Evolutionary conservation across 2,329 filamentous ascomycete species (phyloP).

Genomic region (Lizonia empirigonia): DNA sequence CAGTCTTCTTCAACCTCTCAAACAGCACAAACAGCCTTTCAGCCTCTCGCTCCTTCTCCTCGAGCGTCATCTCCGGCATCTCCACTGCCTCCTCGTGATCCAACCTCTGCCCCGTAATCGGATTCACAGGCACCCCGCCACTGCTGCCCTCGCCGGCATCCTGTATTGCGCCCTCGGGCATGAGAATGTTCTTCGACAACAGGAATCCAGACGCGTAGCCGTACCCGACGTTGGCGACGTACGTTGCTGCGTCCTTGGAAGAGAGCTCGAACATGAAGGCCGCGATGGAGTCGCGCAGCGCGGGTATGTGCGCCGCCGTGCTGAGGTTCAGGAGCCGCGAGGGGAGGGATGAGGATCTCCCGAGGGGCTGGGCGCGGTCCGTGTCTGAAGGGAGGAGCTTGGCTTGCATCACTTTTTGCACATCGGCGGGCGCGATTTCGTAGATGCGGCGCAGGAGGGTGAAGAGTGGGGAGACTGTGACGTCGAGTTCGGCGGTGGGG

Average conservation of each 20-base stretch:
- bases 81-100: constrained; percentile 68
- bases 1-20: constrained; percentile 76
- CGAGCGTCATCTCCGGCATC: constrained; percentile 78
- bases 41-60: constrained; percentile 91
- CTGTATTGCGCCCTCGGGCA: constrained; percentile 69
- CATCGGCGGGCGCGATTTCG: constrained; percentile 67
- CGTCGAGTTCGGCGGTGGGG: constrained; percentile 72
- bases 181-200: constrained; percentile 78
- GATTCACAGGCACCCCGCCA: constrained; percentile 65
- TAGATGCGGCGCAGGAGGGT: constrained; percentile 75
- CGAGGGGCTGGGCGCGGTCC: constrained; percentile 78
- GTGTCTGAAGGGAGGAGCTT: constrained; percentile 75
- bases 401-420: constrained; percentile 67
- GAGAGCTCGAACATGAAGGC: constrained; percentile 87
- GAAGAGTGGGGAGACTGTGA: constrained; percentile 72
- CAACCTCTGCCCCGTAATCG: constrained; percentile 82
- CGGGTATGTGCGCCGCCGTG: constrained; percentile 72
- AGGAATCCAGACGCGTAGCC: constrained; percentile 92
- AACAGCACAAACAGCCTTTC: constrained; percentile 90
- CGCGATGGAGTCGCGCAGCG: constrained; percentile 75
- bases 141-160: constrained; percentile 43
- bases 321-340: constrained; percentile 79
- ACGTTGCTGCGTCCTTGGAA: constrained; percentile 75
- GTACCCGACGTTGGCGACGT: constrained; percentile 92
- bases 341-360: constrained; percentile 73